phyloP scores from a whole-genome alignment of 208 protist species.

The Leishmania tarentolae region DNA sequence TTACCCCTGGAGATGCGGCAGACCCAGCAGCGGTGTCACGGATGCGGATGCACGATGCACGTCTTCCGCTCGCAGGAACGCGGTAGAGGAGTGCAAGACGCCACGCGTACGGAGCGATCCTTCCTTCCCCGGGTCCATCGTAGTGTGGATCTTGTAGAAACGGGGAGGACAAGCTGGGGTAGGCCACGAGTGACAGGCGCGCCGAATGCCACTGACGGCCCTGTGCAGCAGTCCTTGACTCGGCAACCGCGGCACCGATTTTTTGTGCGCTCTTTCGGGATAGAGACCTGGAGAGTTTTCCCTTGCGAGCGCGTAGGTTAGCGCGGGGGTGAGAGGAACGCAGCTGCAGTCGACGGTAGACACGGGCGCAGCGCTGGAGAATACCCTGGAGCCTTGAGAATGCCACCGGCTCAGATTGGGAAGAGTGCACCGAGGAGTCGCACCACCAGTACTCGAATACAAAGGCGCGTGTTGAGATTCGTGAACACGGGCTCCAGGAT shows the following conservation, averaged over 20 bases:
- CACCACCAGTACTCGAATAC: constrained; percentile 66
- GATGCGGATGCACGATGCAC: not conserved
- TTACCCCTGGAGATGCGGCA: not conserved
- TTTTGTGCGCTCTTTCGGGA: not conserved
- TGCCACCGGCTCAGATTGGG: not conserved
- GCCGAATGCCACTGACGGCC: not conserved
- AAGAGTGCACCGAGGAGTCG: not conserved
- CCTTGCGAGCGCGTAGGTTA: not conserved
- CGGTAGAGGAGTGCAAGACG: constrained; percentile 14
- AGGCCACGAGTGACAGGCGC: constrained; percentile 11
- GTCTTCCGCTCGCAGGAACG: not conserved
- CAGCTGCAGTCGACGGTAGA: constrained; percentile 7
- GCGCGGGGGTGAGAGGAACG: not conserved
- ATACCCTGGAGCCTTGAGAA: not conserved
- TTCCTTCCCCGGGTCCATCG: not conserved
- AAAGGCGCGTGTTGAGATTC: constrained; percentile 16
- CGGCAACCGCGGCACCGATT: not conserved
- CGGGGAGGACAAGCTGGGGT: constrained; percentile 22
- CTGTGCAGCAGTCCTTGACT: not conserved
- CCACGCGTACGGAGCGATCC: constrained; percentile 14
- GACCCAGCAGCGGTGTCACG: not conserved
- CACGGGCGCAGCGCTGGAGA: constrained; percentile 13
- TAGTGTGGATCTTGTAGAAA: constrained; percentile 8
- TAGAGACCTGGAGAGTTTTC: not conserved
- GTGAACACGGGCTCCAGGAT: constrained; percentile 54